Evolutionary conservation across 176 grass and related monocot species (phyloP), one percentile per base, ranked within the genome.

Genomic region (Carex pumila): DNA sequence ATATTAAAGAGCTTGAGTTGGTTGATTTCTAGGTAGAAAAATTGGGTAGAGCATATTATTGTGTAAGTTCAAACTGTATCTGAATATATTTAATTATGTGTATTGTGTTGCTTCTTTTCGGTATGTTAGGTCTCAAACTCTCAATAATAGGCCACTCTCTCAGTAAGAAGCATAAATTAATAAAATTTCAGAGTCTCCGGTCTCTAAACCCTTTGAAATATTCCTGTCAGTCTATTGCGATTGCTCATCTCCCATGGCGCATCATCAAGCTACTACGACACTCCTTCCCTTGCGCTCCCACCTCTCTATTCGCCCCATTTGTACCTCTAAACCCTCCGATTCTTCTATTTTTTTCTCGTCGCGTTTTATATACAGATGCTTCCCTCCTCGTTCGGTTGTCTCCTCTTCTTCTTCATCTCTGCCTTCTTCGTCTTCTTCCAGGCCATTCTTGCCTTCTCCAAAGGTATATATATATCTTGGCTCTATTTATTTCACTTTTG

Each of bases 161-260:
- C 58, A 86, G 72, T 68, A 50, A 61, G 70, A 55, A 80, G 70
- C 84, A 79, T 86, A 86, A 17, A 80, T 79, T 47, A 17, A 86
- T 71, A 25, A n/a, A 65, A 17, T 81, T 25, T 25, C 25, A 25
- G 25, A 25, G 25, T 71, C 67, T 15, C 11, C 7, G 39, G 37
- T 59, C 4, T 55, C 7, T 79, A 36, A 79, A 58, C 53, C 53
- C 12, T 57, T 36, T 18, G 14, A 34, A 61, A n/a, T 54, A 7
- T 61, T 54, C 61, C 63, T 4, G 3, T 36, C 34, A 4, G 34
- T 36, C 34, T 12, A 34, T 32, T 66, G 63, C 30, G 3, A 34
- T 81, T 41, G 12, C 39, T 50, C n/a, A 12, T 50, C 60, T 41
- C 17, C 60, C 72, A 65, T 82, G 41, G 80, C 60, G 54, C 41